Base-by-base conservation (phyloP, 2,329 filamentous ascomycete species). In the Sclerotinia subarctica region DNA sequence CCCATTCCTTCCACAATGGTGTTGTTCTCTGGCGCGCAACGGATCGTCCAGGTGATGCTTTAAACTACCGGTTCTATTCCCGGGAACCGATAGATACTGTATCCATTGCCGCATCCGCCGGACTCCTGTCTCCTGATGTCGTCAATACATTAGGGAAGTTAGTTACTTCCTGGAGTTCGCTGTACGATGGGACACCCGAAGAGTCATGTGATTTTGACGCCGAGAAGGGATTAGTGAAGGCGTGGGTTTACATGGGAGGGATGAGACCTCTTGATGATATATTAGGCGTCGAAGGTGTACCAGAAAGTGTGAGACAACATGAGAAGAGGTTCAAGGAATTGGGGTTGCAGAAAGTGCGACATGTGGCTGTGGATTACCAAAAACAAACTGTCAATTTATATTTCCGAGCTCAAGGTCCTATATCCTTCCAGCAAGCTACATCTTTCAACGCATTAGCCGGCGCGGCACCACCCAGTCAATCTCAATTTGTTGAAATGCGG, bases 131-230 rank as follows among this genome's bases (percentile, higher is more conserved):
- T 44, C 26, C 42, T 2, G 19, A 47, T 32, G 5, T 59, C 8
- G 42, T n/a, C n/a, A 47, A 44, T 32, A 59, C 26, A 7, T 19
- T 59, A 4, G 57, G 57, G 10, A 47, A n/a, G 2, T 17, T 59
- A 15, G 19, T 59, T 32, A 59, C 26, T 26, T 46, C 42, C 2
- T 59, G 57, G 57, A 47, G 57, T 21, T 59, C 42, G 19, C 26
- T 59, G 19, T 59, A 54, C 35, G 24, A 68, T 38, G 51, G 51
- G 6, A 38, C 19, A n/a, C 51, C 66, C 5, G 62, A 68, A 47
- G 60, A 68, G 42, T 68, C 47, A 3, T 68, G 66, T 11, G 62
- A 66, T 49, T 68, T 68, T 13, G 62, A 68, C 24, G 47, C 62
- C 19, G 44, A 51, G 32, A 66, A 38, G 21, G 66, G 66, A 4